A percentile compares a stretch with the other conserved stretches of the same genome.
Evolutionary conservation across 148 eudicot genomes (phyloP).

Genomic region (Fagopyrum homotropicum): DNA sequence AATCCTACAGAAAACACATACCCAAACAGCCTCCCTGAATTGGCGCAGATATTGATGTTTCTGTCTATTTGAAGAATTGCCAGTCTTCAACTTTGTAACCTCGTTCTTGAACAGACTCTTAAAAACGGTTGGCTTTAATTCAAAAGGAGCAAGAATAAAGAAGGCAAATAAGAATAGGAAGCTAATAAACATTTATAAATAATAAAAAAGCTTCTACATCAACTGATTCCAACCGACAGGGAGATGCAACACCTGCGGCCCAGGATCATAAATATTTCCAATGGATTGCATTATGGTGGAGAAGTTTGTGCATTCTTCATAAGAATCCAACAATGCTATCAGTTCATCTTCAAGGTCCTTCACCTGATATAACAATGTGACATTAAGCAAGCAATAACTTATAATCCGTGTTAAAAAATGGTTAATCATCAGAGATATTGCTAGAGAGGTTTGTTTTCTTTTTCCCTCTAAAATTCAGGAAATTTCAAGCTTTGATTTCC

Average conservation of each 20-base stretch:
- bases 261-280: slow-evolving; percentile 46
- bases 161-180: neutral
- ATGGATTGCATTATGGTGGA: slow-evolving; percentile 48
- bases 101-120: slow-evolving; percentile 47
- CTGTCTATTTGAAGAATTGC: slow-evolving; percentile 35
- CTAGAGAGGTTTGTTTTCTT: neutral
- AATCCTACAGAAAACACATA: slow-evolving; percentile 23
- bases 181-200: neutral
- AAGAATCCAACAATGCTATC: slow-evolving; percentile 43
- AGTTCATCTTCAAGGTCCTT: slow-evolving; percentile 62
- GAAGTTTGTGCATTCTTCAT: slow-evolving; percentile 52
- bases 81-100: slow-evolving; percentile 38
- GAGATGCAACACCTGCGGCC: slow-evolving; percentile 35
- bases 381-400: neutral
- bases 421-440: neutral
- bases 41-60: slow-evolving; percentile 49
- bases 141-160: neutral
- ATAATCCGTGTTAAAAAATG: neutral
- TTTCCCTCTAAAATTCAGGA: neutral
- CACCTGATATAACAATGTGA: slow-evolving; percentile 35
- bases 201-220: neutral
- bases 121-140: slow-evolving; percentile 58
- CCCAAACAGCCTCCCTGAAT: slow-evolving; percentile 87
- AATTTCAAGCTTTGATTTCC: neutral
- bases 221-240: neutral